phyloP scores from a whole-genome alignment of 768 basidiomycete genomes.

The Dentipellis fragilis region DNA sequence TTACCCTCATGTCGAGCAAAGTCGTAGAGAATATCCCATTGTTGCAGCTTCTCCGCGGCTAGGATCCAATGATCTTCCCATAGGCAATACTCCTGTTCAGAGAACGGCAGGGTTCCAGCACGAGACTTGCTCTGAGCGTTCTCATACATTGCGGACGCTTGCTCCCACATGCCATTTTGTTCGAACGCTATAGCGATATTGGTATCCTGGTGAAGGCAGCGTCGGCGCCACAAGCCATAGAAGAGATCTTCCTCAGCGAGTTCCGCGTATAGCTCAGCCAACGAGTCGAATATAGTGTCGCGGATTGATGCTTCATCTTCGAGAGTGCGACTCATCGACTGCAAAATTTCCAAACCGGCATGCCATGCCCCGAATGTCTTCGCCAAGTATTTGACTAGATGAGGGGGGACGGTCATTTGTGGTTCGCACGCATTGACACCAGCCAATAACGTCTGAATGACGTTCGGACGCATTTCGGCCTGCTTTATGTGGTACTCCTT shows the following conservation, averaged over 20 bases:
- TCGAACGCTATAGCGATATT: conserved; percentile 84
- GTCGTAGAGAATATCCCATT: conserved; percentile 94
- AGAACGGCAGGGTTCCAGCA: conserved; percentile 74
- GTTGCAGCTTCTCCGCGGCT: conserved; percentile 90
- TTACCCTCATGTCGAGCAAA: conserved; percentile 84
- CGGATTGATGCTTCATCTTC: conserved; percentile 74
- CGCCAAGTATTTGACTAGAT: conserved; percentile 90
- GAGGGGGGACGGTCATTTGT: conserved; percentile 83
- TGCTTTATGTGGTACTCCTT: conserved; percentile 92
- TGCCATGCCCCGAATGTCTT: conserved; percentile 98
- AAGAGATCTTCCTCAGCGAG: conserved; percentile 95
- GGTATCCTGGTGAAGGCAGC: conserved; percentile 82
- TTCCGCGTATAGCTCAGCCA: conserved; percentile 94
- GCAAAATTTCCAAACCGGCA: conserved; percentile 76
- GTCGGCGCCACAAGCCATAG: conserved; percentile 90
- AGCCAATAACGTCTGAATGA: conserved; percentile 82
- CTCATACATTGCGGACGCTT: conserved; percentile 84
- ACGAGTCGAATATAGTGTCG: conserved; percentile 80
- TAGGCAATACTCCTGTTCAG: conserved; percentile 90
- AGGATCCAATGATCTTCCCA: conserved; percentile 99
- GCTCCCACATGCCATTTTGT: conserved; percentile 96
- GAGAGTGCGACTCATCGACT: conserved; percentile 62
- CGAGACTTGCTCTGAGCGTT: conserved; percentile 79
- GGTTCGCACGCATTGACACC: conserved; percentile 82
- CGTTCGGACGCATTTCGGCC: conserved; percentile 80